Percentiles rank a stretch among this genome's conserved stretches.
phyloP scores from a whole-genome alignment of 495 filamentous ascomycete genomes.

The Penicillium flavigenum region DNA sequence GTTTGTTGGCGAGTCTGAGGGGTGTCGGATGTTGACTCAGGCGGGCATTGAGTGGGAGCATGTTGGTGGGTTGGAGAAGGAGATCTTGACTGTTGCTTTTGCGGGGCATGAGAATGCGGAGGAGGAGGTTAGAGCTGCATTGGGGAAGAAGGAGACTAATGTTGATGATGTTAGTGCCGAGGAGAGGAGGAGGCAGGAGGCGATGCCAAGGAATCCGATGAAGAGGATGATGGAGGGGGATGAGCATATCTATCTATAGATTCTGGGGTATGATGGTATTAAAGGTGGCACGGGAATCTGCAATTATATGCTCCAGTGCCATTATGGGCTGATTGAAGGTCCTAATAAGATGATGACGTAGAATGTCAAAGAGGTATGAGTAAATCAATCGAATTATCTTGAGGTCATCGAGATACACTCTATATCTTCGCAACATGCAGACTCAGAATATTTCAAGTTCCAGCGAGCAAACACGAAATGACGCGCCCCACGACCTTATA shows the following conservation, averaged over 20 bases:
- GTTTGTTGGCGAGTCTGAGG: slow-evolving; percentile 80
- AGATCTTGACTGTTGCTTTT: slow-evolving; percentile 77
- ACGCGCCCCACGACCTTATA: slow-evolving; percentile 1
- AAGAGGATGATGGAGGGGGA: slow-evolving; percentile 50
- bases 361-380: neutral
- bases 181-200: slow-evolving; percentile 34
- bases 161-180: slow-evolving; percentile 39
- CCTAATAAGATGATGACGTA: neutral
- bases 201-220: slow-evolving; percentile 45
- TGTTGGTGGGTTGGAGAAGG: slow-evolving; percentile 72
- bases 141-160: slow-evolving; percentile 34
- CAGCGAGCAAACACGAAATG: neutral
- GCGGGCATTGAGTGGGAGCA: slow-evolving; percentile 71
- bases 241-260: slow-evolving; percentile 21
- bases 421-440: neutral
- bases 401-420: neutral
- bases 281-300: neutral
- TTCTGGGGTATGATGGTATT: neutral
- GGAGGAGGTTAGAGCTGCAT: slow-evolving; percentile 34
- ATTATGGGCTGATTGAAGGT: neutral
- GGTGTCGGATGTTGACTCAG: slow-evolving; percentile 65
- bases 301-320: neutral
- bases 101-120: slow-evolving; percentile 66
- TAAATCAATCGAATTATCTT: neutral
- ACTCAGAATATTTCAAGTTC: neutral